Evolutionary conservation across 164 flowering plant species (phyloP).

Genomic region (Aristolochia californica): DNA sequence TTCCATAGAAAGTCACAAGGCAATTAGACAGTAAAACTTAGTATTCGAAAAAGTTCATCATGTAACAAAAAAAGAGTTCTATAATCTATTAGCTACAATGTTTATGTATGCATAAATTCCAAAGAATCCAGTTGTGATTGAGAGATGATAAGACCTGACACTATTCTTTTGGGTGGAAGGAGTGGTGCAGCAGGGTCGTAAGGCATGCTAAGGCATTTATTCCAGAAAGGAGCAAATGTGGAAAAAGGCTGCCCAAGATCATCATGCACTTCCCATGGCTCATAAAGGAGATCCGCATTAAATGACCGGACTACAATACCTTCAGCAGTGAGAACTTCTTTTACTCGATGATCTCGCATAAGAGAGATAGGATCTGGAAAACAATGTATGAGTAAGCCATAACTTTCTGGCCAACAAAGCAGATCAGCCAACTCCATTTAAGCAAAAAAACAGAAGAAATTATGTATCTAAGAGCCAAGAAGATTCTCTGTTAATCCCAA

Average conservation of each 20-base stretch:
- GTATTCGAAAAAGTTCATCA: no score
- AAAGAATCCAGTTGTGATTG: neutral
- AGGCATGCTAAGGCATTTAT: conserved; percentile 93
- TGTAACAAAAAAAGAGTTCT: no score
- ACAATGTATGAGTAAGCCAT: neutral
- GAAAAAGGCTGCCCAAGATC: conserved; percentile 62
- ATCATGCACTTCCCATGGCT: conserved; percentile 94
- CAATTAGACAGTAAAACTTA: no score
- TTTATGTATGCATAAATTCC: neutral
- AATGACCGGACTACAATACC: conserved; percentile 75
- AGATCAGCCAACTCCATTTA: neutral
- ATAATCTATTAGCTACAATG: no score
- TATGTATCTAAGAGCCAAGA: no score
- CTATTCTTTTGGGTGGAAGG: conserved; percentile 90
- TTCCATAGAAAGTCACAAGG: no score
- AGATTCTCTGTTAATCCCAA: no score
- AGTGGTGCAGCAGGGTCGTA: conserved; percentile 90
- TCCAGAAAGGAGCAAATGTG: conserved; percentile 80
- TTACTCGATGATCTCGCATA: conserved; percentile 77
- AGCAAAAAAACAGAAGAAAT: no score
- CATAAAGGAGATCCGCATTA: conserved; percentile 90
- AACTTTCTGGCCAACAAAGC: neutral
- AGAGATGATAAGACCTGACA: conserved; percentile 40
- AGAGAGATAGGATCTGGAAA: conserved; percentile 83
- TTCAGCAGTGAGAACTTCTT: conserved; percentile 65